These are phyloP conservation scores for Phylloporus rhodoxanthus DNA, from an alignment of 768 basidiomycete genomes.

Conservation along the genomic window DNA sequence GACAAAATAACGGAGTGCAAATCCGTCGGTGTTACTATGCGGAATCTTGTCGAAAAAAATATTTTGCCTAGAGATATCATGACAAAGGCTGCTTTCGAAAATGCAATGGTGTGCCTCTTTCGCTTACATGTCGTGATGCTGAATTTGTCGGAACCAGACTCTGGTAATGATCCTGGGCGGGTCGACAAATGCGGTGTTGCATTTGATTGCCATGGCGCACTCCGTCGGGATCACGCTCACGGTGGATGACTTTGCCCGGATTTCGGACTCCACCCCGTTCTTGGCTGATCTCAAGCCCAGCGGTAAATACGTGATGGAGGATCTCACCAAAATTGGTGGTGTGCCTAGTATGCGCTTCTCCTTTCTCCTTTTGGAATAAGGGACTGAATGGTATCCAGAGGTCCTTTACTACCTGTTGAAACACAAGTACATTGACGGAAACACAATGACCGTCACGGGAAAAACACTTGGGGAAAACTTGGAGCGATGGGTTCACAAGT, in stretches of 20 bases:
- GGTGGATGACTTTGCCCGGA: slow-evolving; percentile 89
- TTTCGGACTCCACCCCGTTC: slow-evolving; percentile 91
- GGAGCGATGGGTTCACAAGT: slow-evolving; percentile 76
- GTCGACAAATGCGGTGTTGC: slow-evolving; percentile 95
- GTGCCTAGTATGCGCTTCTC: slow-evolving; percentile 70
- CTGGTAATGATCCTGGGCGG: slow-evolving; percentile 96
- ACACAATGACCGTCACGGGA: slow-evolving; percentile 88
- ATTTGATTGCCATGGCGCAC: slow-evolving; percentile 95
- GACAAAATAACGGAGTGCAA: slow-evolving; percentile 87
- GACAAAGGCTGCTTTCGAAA: slow-evolving; percentile 95
- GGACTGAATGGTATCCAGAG: slow-evolving; percentile 41
- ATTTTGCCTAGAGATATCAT: slow-evolving; percentile 93
- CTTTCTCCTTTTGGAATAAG: background rate
- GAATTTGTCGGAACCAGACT: slow-evolving; percentile 45
- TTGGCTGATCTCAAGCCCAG: slow-evolving; percentile 95
- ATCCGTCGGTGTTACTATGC: slow-evolving; percentile 75
- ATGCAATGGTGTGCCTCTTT: slow-evolving; percentile 71
- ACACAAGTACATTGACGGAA: slow-evolving; percentile 83
- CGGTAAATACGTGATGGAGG: slow-evolving; percentile 98
- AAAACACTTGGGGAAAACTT: slow-evolving; percentile 87
- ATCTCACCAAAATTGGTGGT: slow-evolving; percentile 92
- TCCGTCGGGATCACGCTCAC: slow-evolving; percentile 85
- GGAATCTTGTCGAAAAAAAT: slow-evolving; percentile 83
- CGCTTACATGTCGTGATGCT: slow-evolving; percentile 3
- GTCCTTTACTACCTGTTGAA: slow-evolving; percentile 82